These are phyloP conservation scores for Fusarium sp. DNA, from an alignment of 2,329 filamentous ascomycete species.

Conservation along the genomic window DNA sequence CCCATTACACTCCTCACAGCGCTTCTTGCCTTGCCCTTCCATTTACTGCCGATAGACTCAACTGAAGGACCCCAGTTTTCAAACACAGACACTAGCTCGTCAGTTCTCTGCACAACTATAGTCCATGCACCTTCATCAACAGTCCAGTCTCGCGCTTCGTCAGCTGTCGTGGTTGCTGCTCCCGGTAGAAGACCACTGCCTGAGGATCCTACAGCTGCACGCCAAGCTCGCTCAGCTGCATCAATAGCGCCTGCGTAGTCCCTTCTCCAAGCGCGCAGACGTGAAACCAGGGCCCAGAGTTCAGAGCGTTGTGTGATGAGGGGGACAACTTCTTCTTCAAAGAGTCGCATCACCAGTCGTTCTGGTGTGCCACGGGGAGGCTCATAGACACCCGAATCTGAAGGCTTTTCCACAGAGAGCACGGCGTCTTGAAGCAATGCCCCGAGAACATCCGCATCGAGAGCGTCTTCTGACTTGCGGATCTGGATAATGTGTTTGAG, in stretches of 20 bases:
- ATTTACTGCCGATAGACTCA: slow-evolving; percentile 77
- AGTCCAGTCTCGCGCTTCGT: slow-evolving; percentile 49
- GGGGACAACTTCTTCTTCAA: slow-evolving; percentile 80
- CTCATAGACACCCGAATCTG: slow-evolving; percentile 46
- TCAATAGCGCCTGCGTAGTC: slow-evolving; percentile 79
- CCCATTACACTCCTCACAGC: slow-evolving; percentile 86
- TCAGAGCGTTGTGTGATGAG: slow-evolving; percentile 82
- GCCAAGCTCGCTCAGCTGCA: slow-evolving; percentile 90
- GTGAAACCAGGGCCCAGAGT: slow-evolving; percentile 79
- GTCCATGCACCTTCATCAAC: slow-evolving; percentile 73
- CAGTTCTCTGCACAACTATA: slow-evolving; percentile 78
- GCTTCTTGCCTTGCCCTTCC: slow-evolving; percentile 88
- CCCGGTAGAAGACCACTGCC: slow-evolving; percentile 56
- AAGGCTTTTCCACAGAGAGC: slow-evolving; percentile 51
- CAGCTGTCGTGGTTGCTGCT: slow-evolving; percentile 48
- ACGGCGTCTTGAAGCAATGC: slow-evolving; percentile 78
- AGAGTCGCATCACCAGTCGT: slow-evolving; percentile 72
- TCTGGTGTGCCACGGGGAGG: slow-evolving; percentile 66
- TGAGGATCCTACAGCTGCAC: slow-evolving; percentile 69
- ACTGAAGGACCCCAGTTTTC: slow-evolving; percentile 77
- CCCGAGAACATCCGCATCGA: slow-evolving; percentile 78
- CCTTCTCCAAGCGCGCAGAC: slow-evolving; percentile 76
- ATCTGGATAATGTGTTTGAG: slow-evolving; percentile 80
- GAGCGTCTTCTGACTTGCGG: slow-evolving; percentile 77
- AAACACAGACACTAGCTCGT: slow-evolving; percentile 83